These are phyloP conservation scores for Lodderomyces theae DNA, from an alignment of 1,139 yeast species.

Conservation along the genomic window DNA sequence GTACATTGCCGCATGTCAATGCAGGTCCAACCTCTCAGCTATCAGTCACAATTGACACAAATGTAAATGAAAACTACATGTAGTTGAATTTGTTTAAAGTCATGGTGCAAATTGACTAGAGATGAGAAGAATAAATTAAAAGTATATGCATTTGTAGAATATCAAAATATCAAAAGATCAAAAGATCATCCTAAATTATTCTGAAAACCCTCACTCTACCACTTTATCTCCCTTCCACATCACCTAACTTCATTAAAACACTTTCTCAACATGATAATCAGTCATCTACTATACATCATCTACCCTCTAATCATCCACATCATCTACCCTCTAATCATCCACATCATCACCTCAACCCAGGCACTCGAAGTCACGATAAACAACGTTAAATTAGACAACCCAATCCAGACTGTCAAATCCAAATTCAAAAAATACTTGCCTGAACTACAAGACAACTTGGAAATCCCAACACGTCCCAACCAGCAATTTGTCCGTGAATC, in stretches of 20 bases:
- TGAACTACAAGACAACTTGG: slow-evolving; percentile 13
- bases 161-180: no score
- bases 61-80: no score
- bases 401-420: slow-evolving; percentile 13
- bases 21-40: no score
- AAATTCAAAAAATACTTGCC: slow-evolving; percentile 14
- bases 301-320: not conserved
- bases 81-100: no score
- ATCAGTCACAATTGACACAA: no score
- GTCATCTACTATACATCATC: not conserved
- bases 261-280: not conserved
- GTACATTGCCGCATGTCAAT: no score
- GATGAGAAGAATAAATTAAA: no score
- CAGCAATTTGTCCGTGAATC: slow-evolving; percentile 14
- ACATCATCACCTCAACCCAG: not conserved
- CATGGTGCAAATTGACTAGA: no score
- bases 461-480: slow-evolving; percentile 13
- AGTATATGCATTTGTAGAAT: no score
- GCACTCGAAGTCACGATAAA: slow-evolving; percentile 11
- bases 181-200: not conserved
- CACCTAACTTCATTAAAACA: not conserved
- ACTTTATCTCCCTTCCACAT: no score
- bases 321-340: not conserved
- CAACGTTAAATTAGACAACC: slow-evolving; percentile 14
- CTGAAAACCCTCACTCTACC: no score